Base-by-base conservation (phyloP, 345 rosid genomes). In the Aegle marmelos region DNA sequence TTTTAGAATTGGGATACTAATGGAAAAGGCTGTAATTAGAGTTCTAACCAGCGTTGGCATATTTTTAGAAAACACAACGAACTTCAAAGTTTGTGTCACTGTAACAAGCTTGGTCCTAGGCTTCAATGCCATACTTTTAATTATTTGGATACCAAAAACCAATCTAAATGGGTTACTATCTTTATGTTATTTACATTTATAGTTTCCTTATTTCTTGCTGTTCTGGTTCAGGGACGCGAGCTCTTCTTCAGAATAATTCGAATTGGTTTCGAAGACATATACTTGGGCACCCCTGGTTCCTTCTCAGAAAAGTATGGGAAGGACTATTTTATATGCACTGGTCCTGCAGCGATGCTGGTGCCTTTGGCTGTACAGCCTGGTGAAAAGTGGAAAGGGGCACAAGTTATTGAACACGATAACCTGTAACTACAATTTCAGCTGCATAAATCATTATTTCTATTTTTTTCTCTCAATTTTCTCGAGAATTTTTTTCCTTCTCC, bases 321-420 rank as follows among this genome's bases (percentile, higher is more conserved):
- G 76, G 89, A 90, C 11, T 81, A 91, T 74, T 93, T 92, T 73
- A 81, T 89, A 78, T 92, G 97, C 88, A 93, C 97, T 0, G 98
- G 98, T 60, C 97, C 95, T 28, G 91, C 90, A 24, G 83, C 98
- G 22, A 86, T 91, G 88, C 82, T 95, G 28, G 98, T 93, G 25
- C 98, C 98, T 14, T 84, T 85, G 31, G 87, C 85, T 39, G 76
- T 93, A 9, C 79, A 86, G 24, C 89, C 96, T 3, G 94, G 92
- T 22, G 92, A 88, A 74, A 76, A 79, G 1, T 92, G 98, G 97
- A 93, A 84, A 83, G 99, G 99, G 57, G 97, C 98, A 54, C 93
- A 87, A 80, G 91, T 95, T 61, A 93, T 93, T 63, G 97, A 95
- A 81, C 98, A 95, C 71, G 98, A 95, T 79, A 93, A 93, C 80